phyloP scores from a whole-genome alignment of 306 rosid genomes.

The Pyrus pyrifolia region DNA sequence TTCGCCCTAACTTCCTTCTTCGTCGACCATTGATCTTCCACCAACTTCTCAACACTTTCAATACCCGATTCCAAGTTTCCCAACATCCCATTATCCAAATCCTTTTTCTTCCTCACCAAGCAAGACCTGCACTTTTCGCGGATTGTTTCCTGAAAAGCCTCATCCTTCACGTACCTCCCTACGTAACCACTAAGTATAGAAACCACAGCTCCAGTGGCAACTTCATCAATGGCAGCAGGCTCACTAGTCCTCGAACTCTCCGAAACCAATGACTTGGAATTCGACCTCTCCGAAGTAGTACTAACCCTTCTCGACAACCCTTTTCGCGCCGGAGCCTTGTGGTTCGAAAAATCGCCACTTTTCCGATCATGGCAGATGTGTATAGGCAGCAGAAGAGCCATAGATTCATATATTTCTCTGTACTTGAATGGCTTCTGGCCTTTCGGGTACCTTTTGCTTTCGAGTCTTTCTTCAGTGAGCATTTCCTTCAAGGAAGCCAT shows the following conservation, averaged over 20 bases:
- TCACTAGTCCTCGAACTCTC: conserved; percentile 32
- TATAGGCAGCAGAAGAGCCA: conserved; percentile 20
- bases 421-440: conserved; percentile 7
- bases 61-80: conserved; percentile 40
- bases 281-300: conserved; percentile 34
- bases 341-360: conserved; percentile 21
- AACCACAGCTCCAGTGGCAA: conserved; percentile 58
- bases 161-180: conserved; percentile 52
- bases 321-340: conserved; percentile 4
- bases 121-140: conserved; percentile 46
- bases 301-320: conserved; percentile 37
- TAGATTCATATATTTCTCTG: conserved; percentile 18
- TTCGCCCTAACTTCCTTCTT: conserved; percentile 32
- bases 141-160: conserved; percentile 36
- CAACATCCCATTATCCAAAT: conserved; percentile 28
- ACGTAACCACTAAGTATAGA: conserved; percentile 56
- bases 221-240: conserved; percentile 43
- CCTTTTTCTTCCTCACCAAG: conserved; percentile 31
- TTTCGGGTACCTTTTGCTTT: neutral
- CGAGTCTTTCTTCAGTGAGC: conserved; percentile 54
- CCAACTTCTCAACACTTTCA: conserved; percentile 44
- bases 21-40: conserved; percentile 27
- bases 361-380: conserved; percentile 40
- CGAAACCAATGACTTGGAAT: conserved; percentile 29
- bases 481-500: conserved; percentile 61